Base-by-base conservation (phyloP, 257 asterid genomes). In the Solanum pimpinellifolium region DNA sequence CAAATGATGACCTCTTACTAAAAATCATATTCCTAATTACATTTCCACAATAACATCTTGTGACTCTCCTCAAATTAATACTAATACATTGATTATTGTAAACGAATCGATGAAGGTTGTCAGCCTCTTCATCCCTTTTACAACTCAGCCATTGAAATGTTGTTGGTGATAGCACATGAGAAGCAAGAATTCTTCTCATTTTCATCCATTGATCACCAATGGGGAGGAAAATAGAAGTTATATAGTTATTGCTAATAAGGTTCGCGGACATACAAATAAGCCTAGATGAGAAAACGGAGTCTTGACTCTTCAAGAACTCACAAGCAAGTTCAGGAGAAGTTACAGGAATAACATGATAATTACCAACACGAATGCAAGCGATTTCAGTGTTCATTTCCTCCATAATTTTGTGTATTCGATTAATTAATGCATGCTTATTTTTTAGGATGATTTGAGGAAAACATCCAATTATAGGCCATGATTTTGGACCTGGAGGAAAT, bases 251-350 rank as follows among this genome's bases (percentile, higher is more conserved):
- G 47, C 88, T 56, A 27, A 37, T 1, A 5, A 88, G 11, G 7
- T 7, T 11, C 23, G 31, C 85, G 2, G 85, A 56, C 87, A 86
- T 83, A 47, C 76, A 86, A 47, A 37, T 14, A 2, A 87, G 90
- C 44, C 86, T 41, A 3, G 88, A 83, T 8, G 87, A 44, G 25
- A 90, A 90, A 31, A 29, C 13, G 0, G 37, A 33, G 60, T 90
- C 92, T 1, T 83, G 89, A 6, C 41, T 86, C 76, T 52, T 83
- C 76, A 88, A 76, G 77, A 90, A 86, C 86, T 90, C 86, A 3
- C 88, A 23, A 23, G 90, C 89, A 33, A 90, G 88, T 10, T 90
- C 89, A 20, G 88, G 90, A 27, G 90, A 88, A 4, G 85, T 77
- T 74, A 90, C 89, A 7, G 87, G 47, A 76, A 89, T 85, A 3